Conservation (phyloP, 306 rosid species). For the Aeschynomene evenia region DNA sequence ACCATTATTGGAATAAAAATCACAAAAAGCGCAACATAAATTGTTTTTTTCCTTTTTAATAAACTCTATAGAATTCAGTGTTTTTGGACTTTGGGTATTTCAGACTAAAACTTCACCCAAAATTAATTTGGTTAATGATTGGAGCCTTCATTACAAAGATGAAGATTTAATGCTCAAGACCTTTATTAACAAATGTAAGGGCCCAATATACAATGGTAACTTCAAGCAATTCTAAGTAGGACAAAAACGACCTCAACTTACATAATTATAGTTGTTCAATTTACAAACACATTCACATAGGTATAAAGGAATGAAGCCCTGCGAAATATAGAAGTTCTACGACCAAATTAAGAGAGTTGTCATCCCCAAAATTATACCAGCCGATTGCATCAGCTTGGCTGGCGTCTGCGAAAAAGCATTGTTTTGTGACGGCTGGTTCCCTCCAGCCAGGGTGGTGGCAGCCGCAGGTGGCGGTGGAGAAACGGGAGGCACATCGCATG, state of each 20-base stretch:
- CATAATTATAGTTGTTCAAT: neutral
- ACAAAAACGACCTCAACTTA: neutral
- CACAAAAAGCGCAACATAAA: no score
- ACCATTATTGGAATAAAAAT: no score
- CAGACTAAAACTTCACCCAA: no score
- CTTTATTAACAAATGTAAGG: no score
- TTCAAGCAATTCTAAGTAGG: neutral
- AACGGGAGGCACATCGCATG: slow-evolving; percentile 58
- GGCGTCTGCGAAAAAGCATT: slow-evolving; percentile 28
- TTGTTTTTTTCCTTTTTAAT: no score
- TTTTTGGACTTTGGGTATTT: no score
- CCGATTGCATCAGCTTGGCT: slow-evolving; percentile 33
- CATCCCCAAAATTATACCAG: slow-evolving; percentile 37
- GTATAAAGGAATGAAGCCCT: slow-evolving; percentile 12
- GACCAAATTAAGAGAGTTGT: slow-evolving; percentile 23
- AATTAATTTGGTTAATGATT: no score
- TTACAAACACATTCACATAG: neutral
- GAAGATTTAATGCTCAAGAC: no score
- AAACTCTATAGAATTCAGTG: no score
- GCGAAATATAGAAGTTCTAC: slow-evolving; percentile 10
- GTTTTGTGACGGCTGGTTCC: neutral
- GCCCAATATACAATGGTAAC: neutral
- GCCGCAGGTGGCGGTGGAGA: slow-evolving; percentile 79
- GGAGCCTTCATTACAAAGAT: no score
- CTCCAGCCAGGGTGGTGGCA: neutral